These are phyloP conservation scores for Fusarium domesticum DNA, from an alignment of 2,329 filamentous ascomycete species.

Conservation along the genomic window DNA sequence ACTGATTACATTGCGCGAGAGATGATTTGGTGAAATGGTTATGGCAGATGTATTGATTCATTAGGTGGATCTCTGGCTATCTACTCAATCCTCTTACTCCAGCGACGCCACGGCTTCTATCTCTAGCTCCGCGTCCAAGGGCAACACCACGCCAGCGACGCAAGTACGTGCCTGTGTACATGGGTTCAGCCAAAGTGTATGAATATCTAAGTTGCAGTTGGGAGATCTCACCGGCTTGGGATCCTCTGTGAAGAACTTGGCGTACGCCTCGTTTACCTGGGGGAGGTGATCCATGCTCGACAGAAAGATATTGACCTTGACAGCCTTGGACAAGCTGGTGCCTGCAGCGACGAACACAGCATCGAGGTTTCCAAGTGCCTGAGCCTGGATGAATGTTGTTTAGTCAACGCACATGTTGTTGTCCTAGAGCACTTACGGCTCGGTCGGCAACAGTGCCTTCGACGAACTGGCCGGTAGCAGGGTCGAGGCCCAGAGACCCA, in stretches of 20 bases:
- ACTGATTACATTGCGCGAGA: no score
- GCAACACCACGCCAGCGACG: slow-evolving; percentile 70
- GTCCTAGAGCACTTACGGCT: neutral
- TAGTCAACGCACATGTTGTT: neutral
- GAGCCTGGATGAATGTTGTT: slow-evolving; percentile 34
- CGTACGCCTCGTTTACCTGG: slow-evolving; percentile 55
- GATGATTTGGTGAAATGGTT: no score
- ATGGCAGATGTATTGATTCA: no score
- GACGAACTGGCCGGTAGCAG: slow-evolving; percentile 7
- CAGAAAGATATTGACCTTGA: slow-evolving; percentile 67
- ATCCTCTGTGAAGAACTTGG: slow-evolving; percentile 44
- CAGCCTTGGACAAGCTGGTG: slow-evolving; percentile 55
- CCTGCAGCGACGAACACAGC: slow-evolving; percentile 60
- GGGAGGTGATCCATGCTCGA: slow-evolving; percentile 64
- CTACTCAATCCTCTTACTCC: neutral
- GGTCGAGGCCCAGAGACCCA: slow-evolving; percentile 8
- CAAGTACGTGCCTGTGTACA: slow-evolving; percentile 59
- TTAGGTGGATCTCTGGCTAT: no score
- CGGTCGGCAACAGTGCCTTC: slow-evolving; percentile 7
- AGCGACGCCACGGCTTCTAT: slow-evolving; percentile 50
- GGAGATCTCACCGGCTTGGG: slow-evolving; percentile 44
- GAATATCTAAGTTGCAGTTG: neutral
- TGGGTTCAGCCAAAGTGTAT: neutral
- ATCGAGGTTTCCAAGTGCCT: slow-evolving; percentile 57
- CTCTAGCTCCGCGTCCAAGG: slow-evolving; percentile 68